phyloP scores from a whole-genome alignment of 2,329 filamentous ascomycete species.

The Colletotrichum acutatum region DNA sequence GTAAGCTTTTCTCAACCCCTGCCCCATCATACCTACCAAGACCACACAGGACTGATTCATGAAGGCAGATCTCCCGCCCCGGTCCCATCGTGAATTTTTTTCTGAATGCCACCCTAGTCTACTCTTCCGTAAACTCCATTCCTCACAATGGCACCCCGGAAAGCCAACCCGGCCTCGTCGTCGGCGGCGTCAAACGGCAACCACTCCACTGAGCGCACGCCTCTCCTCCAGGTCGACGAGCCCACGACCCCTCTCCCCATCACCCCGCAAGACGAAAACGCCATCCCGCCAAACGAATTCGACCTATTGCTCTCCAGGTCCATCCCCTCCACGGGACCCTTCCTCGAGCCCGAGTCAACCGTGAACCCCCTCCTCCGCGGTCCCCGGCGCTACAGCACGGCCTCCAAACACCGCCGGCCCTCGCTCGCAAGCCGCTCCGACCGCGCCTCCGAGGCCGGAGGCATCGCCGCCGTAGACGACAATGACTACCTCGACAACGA shows the following conservation, averaged over 20 bases:
- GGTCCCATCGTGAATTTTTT: background rate
- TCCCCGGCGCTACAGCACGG: conserved; percentile 42
- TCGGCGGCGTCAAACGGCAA: background rate
- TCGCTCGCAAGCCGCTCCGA: conserved; percentile 24
- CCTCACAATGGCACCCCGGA: conserved; percentile 2
- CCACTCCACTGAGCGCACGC: conserved; percentile 15
- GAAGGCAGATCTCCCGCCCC: background rate
- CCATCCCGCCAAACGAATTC: conserved; percentile 48
- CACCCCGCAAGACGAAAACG: conserved; percentile 35
- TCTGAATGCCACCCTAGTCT: background rate
- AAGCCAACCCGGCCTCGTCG: background rate
- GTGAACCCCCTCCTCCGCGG: conserved; percentile 53
- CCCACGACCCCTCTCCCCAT: conserved; percentile 30
- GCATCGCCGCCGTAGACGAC: background rate
- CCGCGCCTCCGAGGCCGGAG: background rate
- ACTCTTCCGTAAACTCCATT: background rate
- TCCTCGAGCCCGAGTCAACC: conserved; percentile 54
- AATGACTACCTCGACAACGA: background rate
- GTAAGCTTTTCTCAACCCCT: background rate
- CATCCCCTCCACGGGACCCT: conserved; percentile 47
- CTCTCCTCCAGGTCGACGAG: conserved; percentile 16
- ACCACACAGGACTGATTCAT: background rate
- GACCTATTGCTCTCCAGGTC: conserved; percentile 53
- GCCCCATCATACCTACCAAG: background rate
- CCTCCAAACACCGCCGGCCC: conserved; percentile 27